phyloP scores from a whole-genome alignment of 495 filamentous ascomycete species.

The Cryomyces antarcticus region DNA sequence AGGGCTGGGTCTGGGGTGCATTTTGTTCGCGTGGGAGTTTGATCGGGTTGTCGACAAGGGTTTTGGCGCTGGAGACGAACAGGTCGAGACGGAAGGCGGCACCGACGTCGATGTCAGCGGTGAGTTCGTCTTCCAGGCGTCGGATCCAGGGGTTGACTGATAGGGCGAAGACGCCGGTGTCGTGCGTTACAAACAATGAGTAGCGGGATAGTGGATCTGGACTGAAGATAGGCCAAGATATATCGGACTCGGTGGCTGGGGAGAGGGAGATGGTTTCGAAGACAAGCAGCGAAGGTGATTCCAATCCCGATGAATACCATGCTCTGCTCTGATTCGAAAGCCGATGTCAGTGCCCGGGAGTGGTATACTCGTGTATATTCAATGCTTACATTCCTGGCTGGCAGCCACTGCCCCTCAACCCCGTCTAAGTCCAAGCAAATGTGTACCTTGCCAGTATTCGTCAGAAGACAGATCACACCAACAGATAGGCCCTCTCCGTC shows the following conservation, averaged over 20 bases:
- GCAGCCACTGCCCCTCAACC: slow-evolving; percentile 71
- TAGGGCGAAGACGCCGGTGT: slow-evolving; percentile 46
- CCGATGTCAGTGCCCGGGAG: not conserved
- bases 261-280: slow-evolving; percentile 6
- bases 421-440: slow-evolving; percentile 64
- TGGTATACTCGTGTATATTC: not conserved
- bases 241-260: not conserved
- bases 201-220: slow-evolving; percentile 52
- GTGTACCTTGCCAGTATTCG: slow-evolving; percentile 50
- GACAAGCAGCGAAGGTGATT: no score
- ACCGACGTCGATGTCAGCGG: slow-evolving; percentile 39
- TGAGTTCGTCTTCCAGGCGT: slow-evolving; percentile 55
- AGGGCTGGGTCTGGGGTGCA: slow-evolving; percentile 17
- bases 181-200: slow-evolving; percentile 57
- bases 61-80: slow-evolving; percentile 40
- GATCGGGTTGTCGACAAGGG: slow-evolving; percentile 37
- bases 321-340: no score
- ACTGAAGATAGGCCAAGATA: slow-evolving; percentile 45
- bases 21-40: slow-evolving; percentile 21
- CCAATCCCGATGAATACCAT: no score
- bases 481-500: slow-evolving; percentile 45
- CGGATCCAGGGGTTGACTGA: slow-evolving; percentile 56
- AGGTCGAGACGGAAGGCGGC: slow-evolving; percentile 53
- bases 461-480: slow-evolving; percentile 54
- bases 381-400: slow-evolving; percentile 11